phyloP scores from a whole-genome alignment of 257 asterid species.

The Perilla frutescens region DNA sequence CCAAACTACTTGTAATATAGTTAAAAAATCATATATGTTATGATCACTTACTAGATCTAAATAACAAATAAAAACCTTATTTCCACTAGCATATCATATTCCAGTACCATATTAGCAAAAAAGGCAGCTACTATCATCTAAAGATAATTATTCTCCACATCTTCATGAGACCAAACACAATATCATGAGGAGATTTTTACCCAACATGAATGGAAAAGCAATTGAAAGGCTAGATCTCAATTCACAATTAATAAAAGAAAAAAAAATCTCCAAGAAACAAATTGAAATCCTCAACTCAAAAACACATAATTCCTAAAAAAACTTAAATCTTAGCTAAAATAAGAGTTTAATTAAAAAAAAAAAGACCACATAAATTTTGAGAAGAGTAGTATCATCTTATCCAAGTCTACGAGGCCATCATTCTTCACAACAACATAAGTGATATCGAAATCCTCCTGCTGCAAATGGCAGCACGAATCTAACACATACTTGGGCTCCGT shows the following conservation, averaged over 20 bases:
- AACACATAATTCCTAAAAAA: too few relatives aligned
- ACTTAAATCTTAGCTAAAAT: too few relatives aligned
- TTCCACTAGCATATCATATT: background rate
- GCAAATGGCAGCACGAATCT: slow-evolving; percentile 90
- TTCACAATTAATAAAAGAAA: too few relatives aligned
- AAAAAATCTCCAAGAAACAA: too few relatives aligned
- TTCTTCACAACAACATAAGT: slow-evolving; percentile 81
- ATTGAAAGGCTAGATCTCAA: too few relatives aligned
- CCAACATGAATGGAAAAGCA: too few relatives aligned
- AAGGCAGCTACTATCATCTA: slow-evolving; percentile 19
- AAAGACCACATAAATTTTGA: too few relatives aligned
- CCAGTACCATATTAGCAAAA: slow-evolving; percentile 30
- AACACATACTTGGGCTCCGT: slow-evolving; percentile 97
- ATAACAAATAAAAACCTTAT: background rate
- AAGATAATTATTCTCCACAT: background rate
- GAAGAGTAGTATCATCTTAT: slow-evolving; percentile 23
- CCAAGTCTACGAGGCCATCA: slow-evolving; percentile 78
- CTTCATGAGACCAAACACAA: background rate
- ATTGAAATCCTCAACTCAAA: too few relatives aligned
- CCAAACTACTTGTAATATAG: background rate
- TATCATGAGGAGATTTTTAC: too few relatives aligned
- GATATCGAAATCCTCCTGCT: slow-evolving; percentile 89
- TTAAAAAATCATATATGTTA: background rate
- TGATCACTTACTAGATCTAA: background rate
- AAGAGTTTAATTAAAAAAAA: too few relatives aligned